Evolutionary conservation across 352 stramenopile genomes (phyloP), one percentile per base, ranked within the genome.

Genomic region (Phytophthora macrochlamydospora): DNA sequence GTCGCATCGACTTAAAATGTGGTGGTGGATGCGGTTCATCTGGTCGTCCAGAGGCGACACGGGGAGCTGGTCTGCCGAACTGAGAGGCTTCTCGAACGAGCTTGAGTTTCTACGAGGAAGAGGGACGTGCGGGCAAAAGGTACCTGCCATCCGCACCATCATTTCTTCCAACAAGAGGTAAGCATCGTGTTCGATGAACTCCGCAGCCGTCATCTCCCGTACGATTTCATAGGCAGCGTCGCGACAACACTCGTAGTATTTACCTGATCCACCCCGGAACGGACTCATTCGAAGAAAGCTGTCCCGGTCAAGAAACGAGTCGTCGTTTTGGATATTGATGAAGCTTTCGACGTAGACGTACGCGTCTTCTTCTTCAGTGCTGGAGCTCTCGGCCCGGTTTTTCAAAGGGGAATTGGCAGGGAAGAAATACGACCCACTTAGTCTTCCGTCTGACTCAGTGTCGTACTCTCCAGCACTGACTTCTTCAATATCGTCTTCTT

Each of bases 321-420:
- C 76, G 24, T 85, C 81, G 35, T 71, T 71, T 31, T 85, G 65
- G 14, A 85, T 58, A 37, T 84, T 70, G 51, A 91, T 73, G 38
- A 90, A 90, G 33, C 77, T 87, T 51, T 92, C 83, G 2, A 92
- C 78, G 62, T 92, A 89, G 12, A 93, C 81, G 51, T 86, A 93
- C 33, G 75, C 62, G 31, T 92, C 81, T 12, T 86, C 78, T n/a
- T 71, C 71, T 14, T 89, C 81, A 11, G 58, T 68, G 31, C 50
- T 73, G 14, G 29, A 58, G 24, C 64, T 56, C 32, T 70, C 62
- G 4, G 32, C 12, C 30, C 45, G 35, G 5, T 63, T 46, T 28
- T 71, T 75, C 28, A 24, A 24, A 24, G 48, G 46, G 4, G 67
- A 73, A 31, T 43, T 18, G 28, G 55, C 64, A 31, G 66, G 51